Conservation (phyloP, 2,329 filamentous ascomycete genomes). For the Thyridium curvatum region DNA sequence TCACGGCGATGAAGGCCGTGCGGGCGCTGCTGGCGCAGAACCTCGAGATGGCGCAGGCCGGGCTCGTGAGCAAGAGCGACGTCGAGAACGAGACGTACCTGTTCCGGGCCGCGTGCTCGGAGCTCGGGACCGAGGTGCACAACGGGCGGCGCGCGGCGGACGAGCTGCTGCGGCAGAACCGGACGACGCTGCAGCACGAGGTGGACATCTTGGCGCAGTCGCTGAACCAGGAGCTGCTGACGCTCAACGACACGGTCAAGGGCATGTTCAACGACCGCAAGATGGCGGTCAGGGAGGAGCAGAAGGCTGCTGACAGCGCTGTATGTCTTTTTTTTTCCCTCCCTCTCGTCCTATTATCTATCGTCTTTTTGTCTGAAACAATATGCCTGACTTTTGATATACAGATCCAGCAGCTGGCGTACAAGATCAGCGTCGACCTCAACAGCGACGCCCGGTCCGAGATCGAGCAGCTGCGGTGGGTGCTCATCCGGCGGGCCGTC, state of each 20-base stretch:
- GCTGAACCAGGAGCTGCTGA: constrained; percentile 74
- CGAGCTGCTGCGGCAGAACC: constrained; percentile 75
- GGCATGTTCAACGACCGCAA: constrained; percentile 95
- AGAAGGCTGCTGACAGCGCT: constrained; percentile 75
- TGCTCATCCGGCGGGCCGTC: constrained; percentile 60
- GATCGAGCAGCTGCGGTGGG: constrained; percentile 87
- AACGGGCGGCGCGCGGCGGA: constrained; percentile 71
- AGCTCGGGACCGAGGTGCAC: constrained; percentile 80
- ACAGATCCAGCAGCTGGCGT: constrained; percentile 87
- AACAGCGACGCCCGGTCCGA: constrained; percentile 89
- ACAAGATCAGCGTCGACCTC: constrained; percentile 87
- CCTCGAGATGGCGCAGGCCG: constrained; percentile 71
- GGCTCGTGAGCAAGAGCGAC: constrained; percentile 82
- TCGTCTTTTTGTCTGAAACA: no score
- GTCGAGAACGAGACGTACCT: constrained; percentile 94
- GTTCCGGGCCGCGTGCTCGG: constrained; percentile 88
- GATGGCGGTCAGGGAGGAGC: constrained; percentile 84
- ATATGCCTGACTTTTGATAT: neutral
- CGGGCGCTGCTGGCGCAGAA: constrained; percentile 71
- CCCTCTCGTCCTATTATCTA: no score
- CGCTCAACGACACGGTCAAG: constrained; percentile 84
- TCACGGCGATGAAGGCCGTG: constrained; percentile 89
- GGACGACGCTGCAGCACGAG: constrained; percentile 85
- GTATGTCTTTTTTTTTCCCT: constrained; percentile 37
- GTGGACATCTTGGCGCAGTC: constrained; percentile 87